Base-by-base conservation (phyloP, 1,284 basidiomycete genomes). In the Rhodotorula sp. region DNA sequence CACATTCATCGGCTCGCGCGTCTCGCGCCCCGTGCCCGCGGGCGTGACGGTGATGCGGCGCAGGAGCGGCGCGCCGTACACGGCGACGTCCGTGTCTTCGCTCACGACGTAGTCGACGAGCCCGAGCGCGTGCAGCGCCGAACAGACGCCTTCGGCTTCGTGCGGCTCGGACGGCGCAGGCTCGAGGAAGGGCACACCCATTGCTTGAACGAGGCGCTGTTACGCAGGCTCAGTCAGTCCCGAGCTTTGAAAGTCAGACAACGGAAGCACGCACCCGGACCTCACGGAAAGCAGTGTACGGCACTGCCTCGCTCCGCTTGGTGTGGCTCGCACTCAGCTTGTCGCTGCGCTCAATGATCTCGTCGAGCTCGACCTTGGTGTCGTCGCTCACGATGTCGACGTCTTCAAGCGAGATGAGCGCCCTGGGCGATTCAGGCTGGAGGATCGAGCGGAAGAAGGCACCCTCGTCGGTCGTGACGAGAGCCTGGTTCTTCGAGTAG, bases 141-240 rank as follows among this genome's bases (percentile, higher is more conserved):
- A 48, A 56, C 75, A 76, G 34, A 76, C 55, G 10, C 65, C 68
- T 64, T 76, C 75, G 46, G 75, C 75, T 55, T 76, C 75, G 65
- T 64, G 53, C 1, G 75, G 75, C 7, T 57, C 41, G 14, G 12
- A n/a, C 4, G 64, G 44, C 2, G 54, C 50, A 3, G 75, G 73
- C 42, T 70, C 63, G 46, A 76, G 52, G 46, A 48, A 61, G 19
- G 73, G 75, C 10, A 73, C 49, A 25, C 75, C 75, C 57, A 76
- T 62, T 13, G 70, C 50, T 4, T 49, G 13, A 54, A 76, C 42
- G 25, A 75, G 52, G 9, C n/a, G 25, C 74, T 75, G 58, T n/a
- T 14, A 10, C 7, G 9, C 16, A 27, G 53, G 23, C n/a, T 13
- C 12, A 4, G 44, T 58, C 56, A 58, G 44, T n/a, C 10, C 0